Conservation (phyloP, 148 eudicot genomes). For the Fagopyrum tataricum region DNA sequence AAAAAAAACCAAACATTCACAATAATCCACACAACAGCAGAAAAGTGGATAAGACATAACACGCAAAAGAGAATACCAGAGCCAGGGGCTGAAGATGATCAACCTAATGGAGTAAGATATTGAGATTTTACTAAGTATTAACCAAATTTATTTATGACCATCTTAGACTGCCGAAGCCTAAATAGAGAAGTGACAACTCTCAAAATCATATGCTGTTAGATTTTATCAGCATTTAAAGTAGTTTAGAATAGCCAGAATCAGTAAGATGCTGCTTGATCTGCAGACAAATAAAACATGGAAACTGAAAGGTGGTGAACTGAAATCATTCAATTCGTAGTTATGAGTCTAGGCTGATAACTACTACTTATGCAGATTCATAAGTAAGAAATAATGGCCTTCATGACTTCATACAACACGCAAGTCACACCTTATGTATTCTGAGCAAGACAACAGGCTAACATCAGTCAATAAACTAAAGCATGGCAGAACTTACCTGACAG, state of each 20-base stretch:
- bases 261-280: neutral
- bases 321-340: neutral
- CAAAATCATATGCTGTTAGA: constrained; percentile 1
- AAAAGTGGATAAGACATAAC: too few species aligned
- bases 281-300: neutral
- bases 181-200: constrained; percentile 1
- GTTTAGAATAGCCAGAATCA: neutral
- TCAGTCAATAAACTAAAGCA: neutral
- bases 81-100: neutral
- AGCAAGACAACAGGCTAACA: constrained; percentile 1
- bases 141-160: neutral
- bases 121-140: neutral
- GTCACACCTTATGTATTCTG: neutral
- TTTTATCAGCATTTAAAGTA: neutral
- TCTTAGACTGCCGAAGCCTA: neutral
- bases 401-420: neutral
- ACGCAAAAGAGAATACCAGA: too few species aligned
- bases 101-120: neutral
- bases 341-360: neutral
- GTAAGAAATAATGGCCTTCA: neutral
- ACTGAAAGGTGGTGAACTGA: neutral
- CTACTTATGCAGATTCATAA: neutral
- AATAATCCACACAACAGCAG: too few species aligned
- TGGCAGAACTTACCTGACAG: constrained; percentile 64
- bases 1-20: too few species aligned